Base-by-base conservation (phyloP, 176 grass and related monocot species). In the Triticum monococcum region DNA sequence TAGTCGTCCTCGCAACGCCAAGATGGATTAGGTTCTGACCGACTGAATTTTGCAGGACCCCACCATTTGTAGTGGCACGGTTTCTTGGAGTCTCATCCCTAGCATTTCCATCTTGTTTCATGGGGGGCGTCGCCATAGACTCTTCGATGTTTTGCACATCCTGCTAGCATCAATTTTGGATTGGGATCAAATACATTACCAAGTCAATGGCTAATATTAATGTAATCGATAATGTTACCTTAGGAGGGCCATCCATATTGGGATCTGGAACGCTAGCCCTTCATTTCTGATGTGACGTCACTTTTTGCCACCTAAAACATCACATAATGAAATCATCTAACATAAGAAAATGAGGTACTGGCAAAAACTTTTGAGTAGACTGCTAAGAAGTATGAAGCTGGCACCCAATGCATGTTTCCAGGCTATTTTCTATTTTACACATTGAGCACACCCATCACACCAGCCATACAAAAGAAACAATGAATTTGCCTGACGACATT, bases 11-110 rank as follows among this genome's bases (percentile, higher is more conserved):
- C 8, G 85, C 83, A 36, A 89, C 75, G 18, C 82, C 79, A 79
- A 87, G 84, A 84, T 89, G 92, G 77, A 86, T 73, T 75, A 94
- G 57, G 77, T 94, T 67, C 81, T 91, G 89, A 38, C 86, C 86
- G 69, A 91, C 84, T 82, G 89, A 84, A 81, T 79, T 83, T 86
- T 88, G 85, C 68, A 86, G 52, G 77, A 80, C 13, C 65, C 78
- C 76, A 60, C 84, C 81, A 87, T 92, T 83, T 54, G 23, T 59
- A 79, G 63, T 17, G 40, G 67, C 26, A 69, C 8, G 16, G 46
- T 31, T 75, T 64, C 80, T 87, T 64, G 84, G 75, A 87, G 56
- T 41, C 66, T 88, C 90, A 68, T 89, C 86, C 43, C 77, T 77
- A 59, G 48, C 11, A 75, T 77, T 89, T 70, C 64, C 88, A 28